phyloP scores from a whole-genome alignment of 2,329 filamentous ascomycete genomes.

The Sporothrix dimorphospora region DNA sequence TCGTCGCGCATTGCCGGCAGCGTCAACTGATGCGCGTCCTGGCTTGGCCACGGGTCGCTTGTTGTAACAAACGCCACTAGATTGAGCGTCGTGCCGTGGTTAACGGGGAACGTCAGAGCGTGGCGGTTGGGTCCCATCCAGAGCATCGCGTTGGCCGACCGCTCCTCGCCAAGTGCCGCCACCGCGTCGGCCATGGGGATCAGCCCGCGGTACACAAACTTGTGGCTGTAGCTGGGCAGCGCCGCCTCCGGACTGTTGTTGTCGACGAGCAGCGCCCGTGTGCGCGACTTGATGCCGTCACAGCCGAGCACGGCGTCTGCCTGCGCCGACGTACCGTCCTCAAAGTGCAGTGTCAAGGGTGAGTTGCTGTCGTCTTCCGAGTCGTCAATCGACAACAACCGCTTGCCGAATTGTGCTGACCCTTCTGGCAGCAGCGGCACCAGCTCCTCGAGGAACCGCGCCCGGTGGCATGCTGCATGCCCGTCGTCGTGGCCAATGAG shows the following conservation, averaged over 20 bases:
- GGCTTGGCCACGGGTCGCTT: slow-evolving; percentile 39
- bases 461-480: slow-evolving; percentile 36
- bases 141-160: slow-evolving; percentile 37
- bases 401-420: slow-evolving; percentile 38
- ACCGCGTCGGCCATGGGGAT: slow-evolving; percentile 56
- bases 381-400: slow-evolving; percentile 38
- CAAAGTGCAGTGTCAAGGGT: slow-evolving; percentile 35
- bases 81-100: slow-evolving; percentile 58
- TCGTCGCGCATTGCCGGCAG: slow-evolving; percentile 40
- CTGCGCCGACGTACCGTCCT: slow-evolving; percentile 37
- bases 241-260: slow-evolving; percentile 45
- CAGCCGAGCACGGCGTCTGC: slow-evolving; percentile 54
- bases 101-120: slow-evolving; percentile 64
- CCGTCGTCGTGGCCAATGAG: slow-evolving; percentile 32
- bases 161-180: slow-evolving; percentile 50
- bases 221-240: slow-evolving; percentile 55
- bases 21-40: slow-evolving; percentile 31
- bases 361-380: slow-evolving; percentile 7
- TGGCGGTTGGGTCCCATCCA: slow-evolving; percentile 56
- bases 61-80: slow-evolving; percentile 48
- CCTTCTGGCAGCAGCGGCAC: slow-evolving; percentile 35
- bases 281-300: slow-evolving; percentile 63
- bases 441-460: slow-evolving; percentile 38
- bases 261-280: slow-evolving; percentile 56
- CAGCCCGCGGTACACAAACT: slow-evolving; percentile 59